Percentiles rank a stretch among this genome's conserved stretches.
Conservation (phyloP, 2,329 filamentous ascomycete genomes). For the Venturiaceae sp. region DNA sequence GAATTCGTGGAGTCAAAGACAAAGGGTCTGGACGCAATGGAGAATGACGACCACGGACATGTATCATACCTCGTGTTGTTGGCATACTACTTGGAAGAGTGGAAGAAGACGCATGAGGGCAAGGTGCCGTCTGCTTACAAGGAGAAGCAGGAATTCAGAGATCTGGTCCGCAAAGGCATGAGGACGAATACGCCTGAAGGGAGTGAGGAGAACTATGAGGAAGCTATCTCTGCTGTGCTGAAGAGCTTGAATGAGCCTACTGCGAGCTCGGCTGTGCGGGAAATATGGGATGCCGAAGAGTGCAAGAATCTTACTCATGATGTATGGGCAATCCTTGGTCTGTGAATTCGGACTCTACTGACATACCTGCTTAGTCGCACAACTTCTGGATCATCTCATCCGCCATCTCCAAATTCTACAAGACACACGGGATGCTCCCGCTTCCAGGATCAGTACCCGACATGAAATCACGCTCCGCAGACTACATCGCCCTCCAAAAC, state of each 20-base stretch:
- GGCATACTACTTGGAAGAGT: constrained; percentile 70
- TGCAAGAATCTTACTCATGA: constrained; percentile 34
- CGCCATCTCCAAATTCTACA: constrained; percentile 69
- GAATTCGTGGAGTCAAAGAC: constrained; percentile 60
- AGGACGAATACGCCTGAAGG: constrained; percentile 70
- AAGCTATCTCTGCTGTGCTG: constrained; percentile 77
- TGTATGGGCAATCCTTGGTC: constrained; percentile 9
- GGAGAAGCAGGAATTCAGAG: constrained; percentile 77
- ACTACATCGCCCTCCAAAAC: constrained; percentile 85
- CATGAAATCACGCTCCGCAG: constrained; percentile 90
- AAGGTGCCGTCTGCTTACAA: constrained; percentile 63
- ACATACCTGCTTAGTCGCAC: constrained; percentile 30
- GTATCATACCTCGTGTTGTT: constrained; percentile 79
- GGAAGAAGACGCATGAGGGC: constrained; percentile 64
- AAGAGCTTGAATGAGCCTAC: constrained; percentile 68
- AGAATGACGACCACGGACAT: constrained; percentile 79
- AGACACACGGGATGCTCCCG: constrained; percentile 63
- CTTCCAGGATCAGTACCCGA: constrained; percentile 83
- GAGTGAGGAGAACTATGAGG: constrained; percentile 93
- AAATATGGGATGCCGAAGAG: constrained; percentile 67
- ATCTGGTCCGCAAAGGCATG: constrained; percentile 55
- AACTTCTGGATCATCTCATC: constrained; percentile 85
- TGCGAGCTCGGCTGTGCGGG: constrained; percentile 58
- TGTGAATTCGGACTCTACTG: not conserved
- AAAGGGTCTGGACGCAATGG: constrained; percentile 56